These are phyloP conservation scores for Pachysolen tannophilus DNA, from an alignment of 805 yeast species.

Conservation along the genomic window DNA sequence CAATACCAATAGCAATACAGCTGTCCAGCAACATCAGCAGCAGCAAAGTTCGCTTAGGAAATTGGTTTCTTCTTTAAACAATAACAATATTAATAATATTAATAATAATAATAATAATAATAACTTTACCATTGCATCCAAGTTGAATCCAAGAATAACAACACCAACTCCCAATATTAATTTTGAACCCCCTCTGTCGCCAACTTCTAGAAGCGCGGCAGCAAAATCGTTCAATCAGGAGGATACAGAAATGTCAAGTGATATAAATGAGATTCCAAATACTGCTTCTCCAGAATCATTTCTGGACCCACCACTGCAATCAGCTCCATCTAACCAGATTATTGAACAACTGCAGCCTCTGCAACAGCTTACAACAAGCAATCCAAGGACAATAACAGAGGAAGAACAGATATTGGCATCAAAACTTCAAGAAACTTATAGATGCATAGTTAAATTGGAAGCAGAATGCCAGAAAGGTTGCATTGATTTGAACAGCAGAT, in stretches of 20 bases:
- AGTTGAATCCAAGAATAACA: slow-evolving; percentile 18
- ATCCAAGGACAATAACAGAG: slow-evolving; percentile 27
- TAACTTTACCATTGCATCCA: too few species aligned
- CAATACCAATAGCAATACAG: neutral
- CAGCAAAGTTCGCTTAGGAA: slow-evolving; percentile 2
- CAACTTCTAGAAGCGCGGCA: too few species aligned
- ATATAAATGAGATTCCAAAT: slow-evolving; percentile 8
- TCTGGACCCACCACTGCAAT: slow-evolving; percentile 3
- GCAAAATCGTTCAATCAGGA: slow-evolving; percentile 4
- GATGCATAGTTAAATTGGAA: slow-evolving; percentile 58
- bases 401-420: slow-evolving; percentile 63
- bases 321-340: neutral
- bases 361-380: neutral
- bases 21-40: too few species aligned
- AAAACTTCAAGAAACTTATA: slow-evolving; percentile 68
- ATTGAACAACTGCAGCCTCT: neutral
- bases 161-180: slow-evolving; percentile 27
- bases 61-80: slow-evolving; percentile 2
- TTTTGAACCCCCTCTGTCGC: slow-evolving; percentile 20
- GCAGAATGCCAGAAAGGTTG: slow-evolving; percentile 66
- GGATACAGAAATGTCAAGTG: slow-evolving; percentile 7
- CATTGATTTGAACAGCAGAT: slow-evolving; percentile 44
- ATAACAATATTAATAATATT: too few species aligned
- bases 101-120: too few species aligned
- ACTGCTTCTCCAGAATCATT: slow-evolving; percentile 8